Evolutionary conservation across 495 filamentous ascomycete species (phyloP), one percentile per base, ranked within the genome.

Genomic region (Neurospora cerealis): DNA sequence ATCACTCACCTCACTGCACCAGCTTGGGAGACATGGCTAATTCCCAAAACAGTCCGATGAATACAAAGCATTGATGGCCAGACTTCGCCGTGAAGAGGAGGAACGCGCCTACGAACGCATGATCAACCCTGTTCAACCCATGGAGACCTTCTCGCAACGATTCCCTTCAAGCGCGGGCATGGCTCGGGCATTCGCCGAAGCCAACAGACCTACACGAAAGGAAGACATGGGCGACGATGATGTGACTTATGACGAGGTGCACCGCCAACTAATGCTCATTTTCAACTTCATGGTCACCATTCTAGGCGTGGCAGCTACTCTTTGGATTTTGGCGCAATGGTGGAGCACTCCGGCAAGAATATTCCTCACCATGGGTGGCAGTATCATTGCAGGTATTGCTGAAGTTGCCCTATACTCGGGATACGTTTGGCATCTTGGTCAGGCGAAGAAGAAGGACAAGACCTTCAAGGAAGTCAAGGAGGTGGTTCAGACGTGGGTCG

Each of bases 351-450:
- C 93, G 1, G 84, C 87, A 41, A 80, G 93, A 70, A 80, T 95
- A 54, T 92, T 89, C 19, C 81, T 93, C 24, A 92, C 90, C 42
- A 86, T 95, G 83, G 86, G 86, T 10, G 90, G 91, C 4, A 91
- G 89, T 72, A 79, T 88, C 4, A 74, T 93, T 24, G 93, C 98
- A 32, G 94, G 91, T 4, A 84, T 96, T 66, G 95, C 94, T 5
- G 96, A 99, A 81, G 91, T 96, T 11, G 90, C 91, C 32, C 89
- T 98, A 44, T 98, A 98, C 81, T 89, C 88, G 13, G 93, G 93
- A 8, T 99, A 97, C 83, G 81, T 97, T 54, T 87, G 90, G 83
- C 90, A 94, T 78, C 83, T 97, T 37, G 87, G 89, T 37, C 85
- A 92, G 78, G 93, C 93, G 1, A 91, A 91, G 76, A 85, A 82